Base-by-base conservation (phyloP, 2,329 filamentous ascomycete genomes). In the Colletotrichum liaoningense region DNA sequence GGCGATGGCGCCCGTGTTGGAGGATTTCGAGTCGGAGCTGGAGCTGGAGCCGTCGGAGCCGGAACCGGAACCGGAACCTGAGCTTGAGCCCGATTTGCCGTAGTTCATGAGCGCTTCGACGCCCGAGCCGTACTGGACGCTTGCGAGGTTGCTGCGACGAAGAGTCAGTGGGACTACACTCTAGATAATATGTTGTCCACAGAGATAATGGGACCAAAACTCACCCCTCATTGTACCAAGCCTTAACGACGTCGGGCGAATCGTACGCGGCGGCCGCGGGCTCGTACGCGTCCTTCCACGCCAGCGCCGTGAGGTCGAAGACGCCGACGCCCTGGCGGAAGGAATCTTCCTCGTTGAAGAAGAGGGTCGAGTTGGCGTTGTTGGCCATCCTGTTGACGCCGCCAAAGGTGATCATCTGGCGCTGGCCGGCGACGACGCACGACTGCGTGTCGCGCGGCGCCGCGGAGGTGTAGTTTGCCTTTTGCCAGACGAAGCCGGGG, bases 1-100 rank as follows among this genome's bases (percentile, higher is more conserved):
- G 8, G 79, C 85, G 56, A 88, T 88, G 19, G 86, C 81, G 5
- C 84, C 86, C 12, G 83, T 77, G 63, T 80, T 79, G 7, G 80
- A 77, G 2, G 68, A 67, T 30, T 56, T 35, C 14, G 69, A 68
- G 14, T 22, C 33, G 9, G 67, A 30, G 26, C 67, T 58, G 30
- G n/a, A 7, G 30, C 52, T 58, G 30, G n/a, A 7, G 30, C 52
- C 35, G 33, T 8, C 77, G 26, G 73, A 72, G n/a, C 74, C 73
- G 16, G 72, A 83, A 77, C 76, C 78, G 75, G 24, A 79, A 72
- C 70, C 81, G 77, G 74, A 79, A 77, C 59, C 77, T 76, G 67
- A 69, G 9, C 55, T 24, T 38, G 80, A 80, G 54, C 79, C 77
- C 26, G 79, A 79, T 56, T 64, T 63, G 26, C 56, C n/a, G 30